A percentile compares a stretch with the other conserved stretches of the same genome.
These are phyloP conservation scores for Sporothrix pseudoabietina DNA, from an alignment of 2,329 filamentous ascomycete genomes.

Conservation along the genomic window DNA sequence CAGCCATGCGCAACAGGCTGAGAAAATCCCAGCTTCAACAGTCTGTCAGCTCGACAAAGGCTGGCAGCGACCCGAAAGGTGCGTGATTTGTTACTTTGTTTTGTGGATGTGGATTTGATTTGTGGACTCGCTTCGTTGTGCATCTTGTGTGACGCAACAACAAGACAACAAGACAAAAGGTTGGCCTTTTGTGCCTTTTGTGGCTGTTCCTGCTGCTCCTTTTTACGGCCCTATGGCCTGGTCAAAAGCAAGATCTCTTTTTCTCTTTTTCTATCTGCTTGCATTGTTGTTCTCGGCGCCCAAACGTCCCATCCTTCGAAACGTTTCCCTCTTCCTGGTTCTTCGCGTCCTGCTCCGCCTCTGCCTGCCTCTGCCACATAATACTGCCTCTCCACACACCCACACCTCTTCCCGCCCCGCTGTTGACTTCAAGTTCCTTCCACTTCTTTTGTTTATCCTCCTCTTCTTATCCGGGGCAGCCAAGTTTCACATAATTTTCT, in stretches of 20 bases:
- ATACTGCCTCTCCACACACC: conserved; percentile 14
- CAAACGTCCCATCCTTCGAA: conserved; percentile 14
- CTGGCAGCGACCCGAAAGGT: conserved; percentile 26
- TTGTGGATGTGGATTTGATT: neutral
- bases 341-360: conserved; percentile 7
- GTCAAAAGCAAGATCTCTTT: neutral
- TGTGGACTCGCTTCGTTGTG: conserved; percentile 3
- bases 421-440: neutral
- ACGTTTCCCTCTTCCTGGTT: conserved; percentile 8
- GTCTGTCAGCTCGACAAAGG: conserved; percentile 32
- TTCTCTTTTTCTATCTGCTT: neutral
- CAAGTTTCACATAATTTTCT: neutral
- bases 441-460: conserved; percentile 7
- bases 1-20: conserved; percentile 33
- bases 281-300: conserved; percentile 9
- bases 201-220: conserved; percentile 4
- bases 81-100: neutral
- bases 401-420: conserved; percentile 7
- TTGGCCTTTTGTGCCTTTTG: neutral
- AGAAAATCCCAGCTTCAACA: conserved; percentile 29
- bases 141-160: conserved; percentile 12
- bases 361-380: neutral
- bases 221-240: conserved; percentile 14
- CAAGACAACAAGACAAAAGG: neutral
- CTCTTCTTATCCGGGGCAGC: conserved; percentile 13